These are phyloP conservation scores for Lentinula sp. DNA, from an alignment of 768 basidiomycete genomes.

Conservation along the genomic window DNA sequence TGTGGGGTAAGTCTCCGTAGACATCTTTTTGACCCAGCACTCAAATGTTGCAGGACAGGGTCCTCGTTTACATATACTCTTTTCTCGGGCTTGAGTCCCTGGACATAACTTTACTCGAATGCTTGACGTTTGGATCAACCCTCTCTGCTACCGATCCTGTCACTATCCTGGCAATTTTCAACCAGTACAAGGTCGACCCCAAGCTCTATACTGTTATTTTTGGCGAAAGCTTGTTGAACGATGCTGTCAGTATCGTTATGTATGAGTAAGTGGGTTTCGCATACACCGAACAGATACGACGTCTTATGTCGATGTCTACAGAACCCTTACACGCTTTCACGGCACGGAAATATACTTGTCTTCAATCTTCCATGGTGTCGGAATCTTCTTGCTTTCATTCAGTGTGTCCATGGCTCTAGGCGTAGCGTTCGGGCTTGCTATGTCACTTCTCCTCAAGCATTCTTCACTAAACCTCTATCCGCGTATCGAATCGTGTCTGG, in stretches of 20 bases:
- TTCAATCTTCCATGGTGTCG: constrained; percentile 93
- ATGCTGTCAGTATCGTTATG: constrained; percentile 99
- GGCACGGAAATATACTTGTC: constrained; percentile 80
- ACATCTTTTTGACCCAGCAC: constrained; percentile 7
- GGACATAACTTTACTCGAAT: constrained; percentile 82
- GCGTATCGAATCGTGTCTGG: constrained; percentile 95
- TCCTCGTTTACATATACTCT: constrained; percentile 92
- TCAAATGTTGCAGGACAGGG: constrained; percentile 58
- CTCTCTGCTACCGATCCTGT: constrained; percentile 97
- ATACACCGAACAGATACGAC: not conserved
- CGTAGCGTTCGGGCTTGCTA: constrained; percentile 83
- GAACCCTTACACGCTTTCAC: constrained; percentile 89
- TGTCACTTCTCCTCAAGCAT: constrained; percentile 92
- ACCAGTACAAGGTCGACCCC: constrained; percentile 97
- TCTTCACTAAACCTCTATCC: constrained; percentile 82
- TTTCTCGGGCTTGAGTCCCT: constrained; percentile 89
- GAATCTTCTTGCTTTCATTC: constrained; percentile 95
- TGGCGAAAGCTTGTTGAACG: constrained; percentile 93
- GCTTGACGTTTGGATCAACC: constrained; percentile 93
- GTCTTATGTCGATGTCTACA: constrained; percentile 21
- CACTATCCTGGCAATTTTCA: constrained; percentile 97
- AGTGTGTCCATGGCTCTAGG: constrained; percentile 93
- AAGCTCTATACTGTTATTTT: constrained; percentile 97
- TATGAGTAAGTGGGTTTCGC: constrained; percentile 76
- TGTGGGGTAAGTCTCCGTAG: constrained; percentile 66